A percentile compares a stretch with the other conserved stretches of the same genome.
Evolutionary conservation across 106 monocot species (phyloP).

Genomic region (Acanthochlamys bracteata): DNA sequence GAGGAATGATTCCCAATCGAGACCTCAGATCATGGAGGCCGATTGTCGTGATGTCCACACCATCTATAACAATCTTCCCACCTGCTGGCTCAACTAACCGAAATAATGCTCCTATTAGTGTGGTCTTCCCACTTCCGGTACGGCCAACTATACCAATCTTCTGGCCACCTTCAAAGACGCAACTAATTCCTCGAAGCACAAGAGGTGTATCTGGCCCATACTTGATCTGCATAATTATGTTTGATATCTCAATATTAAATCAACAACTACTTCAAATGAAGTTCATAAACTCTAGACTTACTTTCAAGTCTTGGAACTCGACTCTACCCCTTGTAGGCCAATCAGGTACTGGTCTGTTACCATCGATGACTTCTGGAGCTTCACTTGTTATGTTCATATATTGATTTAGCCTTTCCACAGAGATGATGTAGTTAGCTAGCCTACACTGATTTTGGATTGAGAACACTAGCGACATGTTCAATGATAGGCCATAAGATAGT

Average conservation of each 20-base stretch:
- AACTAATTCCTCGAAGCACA: slow-evolving; percentile 68
- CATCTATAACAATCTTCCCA: slow-evolving; percentile 67
- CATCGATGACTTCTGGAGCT: slow-evolving; percentile 62
- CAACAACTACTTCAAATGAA: background rate
- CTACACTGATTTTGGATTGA: slow-evolving; percentile 88
- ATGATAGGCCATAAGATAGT: slow-evolving; percentile 84
- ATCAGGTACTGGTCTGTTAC: slow-evolving; percentile 35
- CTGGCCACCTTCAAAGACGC: slow-evolving; percentile 66
- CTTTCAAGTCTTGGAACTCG: slow-evolving; percentile 74
- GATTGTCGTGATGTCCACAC: slow-evolving; percentile 56
- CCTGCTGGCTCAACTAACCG: slow-evolving; percentile 71
- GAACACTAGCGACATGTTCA: slow-evolving; percentile 70
- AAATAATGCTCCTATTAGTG: slow-evolving; percentile 68
- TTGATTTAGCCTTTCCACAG: slow-evolving; percentile 88
- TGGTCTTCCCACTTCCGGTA: slow-evolving; percentile 92
- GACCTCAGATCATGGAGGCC: slow-evolving; percentile 87
- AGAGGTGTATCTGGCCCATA: slow-evolving; percentile 61
- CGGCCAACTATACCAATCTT: slow-evolving; percentile 91
- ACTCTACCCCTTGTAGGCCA: slow-evolving; percentile 81
- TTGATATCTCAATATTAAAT: background rate
- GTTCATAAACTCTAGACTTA: slow-evolving; percentile 1
- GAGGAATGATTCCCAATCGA: slow-evolving; percentile 83
- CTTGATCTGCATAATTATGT: slow-evolving; percentile 45
- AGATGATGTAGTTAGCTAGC: slow-evolving; percentile 76
- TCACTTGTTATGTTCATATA: slow-evolving; percentile 80